Evolutionary conservation across 176 grass and related monocot species (phyloP).

Genomic region (Carex cristatella): DNA sequence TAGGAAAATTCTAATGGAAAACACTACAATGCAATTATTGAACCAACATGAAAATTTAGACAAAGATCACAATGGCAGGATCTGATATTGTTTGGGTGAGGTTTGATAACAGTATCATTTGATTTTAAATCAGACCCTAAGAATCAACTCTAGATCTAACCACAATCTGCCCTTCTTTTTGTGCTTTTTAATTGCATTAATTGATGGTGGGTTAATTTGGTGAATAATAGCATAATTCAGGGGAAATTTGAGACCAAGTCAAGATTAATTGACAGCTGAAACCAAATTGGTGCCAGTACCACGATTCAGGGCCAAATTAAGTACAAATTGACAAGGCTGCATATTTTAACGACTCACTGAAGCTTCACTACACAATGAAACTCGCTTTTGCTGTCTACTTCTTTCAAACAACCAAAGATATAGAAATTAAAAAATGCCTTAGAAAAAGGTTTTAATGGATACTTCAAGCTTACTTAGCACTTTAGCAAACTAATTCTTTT

Average conservation of each 20-base stretch:
- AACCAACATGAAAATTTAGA: constrained; percentile 2
- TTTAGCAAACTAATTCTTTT: not conserved
- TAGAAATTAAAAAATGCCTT: not conserved
- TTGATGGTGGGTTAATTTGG: not conserved
- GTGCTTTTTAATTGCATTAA: not conserved
- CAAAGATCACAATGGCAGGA: not conserved
- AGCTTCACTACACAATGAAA: not conserved
- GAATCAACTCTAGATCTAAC: not conserved
- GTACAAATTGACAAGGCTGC: not conserved
- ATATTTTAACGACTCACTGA: not conserved
- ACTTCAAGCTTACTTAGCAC: not conserved
- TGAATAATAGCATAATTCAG: not conserved
- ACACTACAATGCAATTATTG: not conserved
- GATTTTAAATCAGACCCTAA: not conserved
- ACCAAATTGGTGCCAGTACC: not conserved
- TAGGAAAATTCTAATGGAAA: not conserved
- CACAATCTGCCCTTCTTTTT: not conserved
- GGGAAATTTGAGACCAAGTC: not conserved
- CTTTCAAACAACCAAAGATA: not conserved
- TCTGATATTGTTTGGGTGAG: not conserved
- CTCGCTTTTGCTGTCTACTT: not conserved
- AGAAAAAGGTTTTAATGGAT: not conserved
- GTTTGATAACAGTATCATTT: not conserved
- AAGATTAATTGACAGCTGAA: not conserved
- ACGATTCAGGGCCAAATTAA: not conserved